These are phyloP conservation scores for Tolypocladium guangdongense DNA, from an alignment of 2,329 filamentous ascomycete species.

Conservation along the genomic window DNA sequence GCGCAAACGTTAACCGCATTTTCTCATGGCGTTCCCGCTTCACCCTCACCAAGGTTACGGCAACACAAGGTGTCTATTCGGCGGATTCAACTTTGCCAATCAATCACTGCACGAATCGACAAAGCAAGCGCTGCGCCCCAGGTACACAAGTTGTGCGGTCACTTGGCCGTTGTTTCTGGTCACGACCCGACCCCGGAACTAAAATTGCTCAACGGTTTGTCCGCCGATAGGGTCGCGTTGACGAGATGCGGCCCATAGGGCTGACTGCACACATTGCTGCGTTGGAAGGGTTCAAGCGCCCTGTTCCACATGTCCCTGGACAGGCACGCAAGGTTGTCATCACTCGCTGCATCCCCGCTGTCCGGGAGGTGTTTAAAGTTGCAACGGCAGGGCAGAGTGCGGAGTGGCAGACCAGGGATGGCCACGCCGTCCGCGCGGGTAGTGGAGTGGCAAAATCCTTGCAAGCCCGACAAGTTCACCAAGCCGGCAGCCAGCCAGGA, in stretches of 20 bases:
- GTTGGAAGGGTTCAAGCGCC: background rate
- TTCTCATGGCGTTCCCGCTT: background rate
- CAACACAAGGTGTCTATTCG: background rate
- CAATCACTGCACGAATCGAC: background rate
- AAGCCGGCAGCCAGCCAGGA: background rate
- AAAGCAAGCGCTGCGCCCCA: background rate
- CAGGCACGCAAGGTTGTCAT: background rate
- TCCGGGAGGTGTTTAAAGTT: slow-evolving; percentile 3
- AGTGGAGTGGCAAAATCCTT: slow-evolving; percentile 1
- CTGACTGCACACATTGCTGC: background rate
- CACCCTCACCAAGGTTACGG: background rate
- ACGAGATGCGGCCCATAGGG: background rate
- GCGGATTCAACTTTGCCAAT: no score
- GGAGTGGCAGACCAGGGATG: slow-evolving; percentile 1
- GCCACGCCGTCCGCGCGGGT: background rate
- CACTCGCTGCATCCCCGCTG: slow-evolving; percentile 1
- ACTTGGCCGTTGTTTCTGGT: no score
- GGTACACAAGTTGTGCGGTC: no score
- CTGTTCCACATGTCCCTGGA: slow-evolving; percentile 1
- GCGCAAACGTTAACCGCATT: background rate
- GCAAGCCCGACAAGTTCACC: background rate
- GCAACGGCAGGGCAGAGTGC: slow-evolving; percentile 2
- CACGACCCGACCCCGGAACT: no score
- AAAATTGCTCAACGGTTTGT: background rate
- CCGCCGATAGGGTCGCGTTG: background rate